Evolutionary conservation across 2,329 filamentous ascomycete genomes (phyloP), one percentile per base, ranked within the genome.

Genomic region (Neonectria sp.): DNA sequence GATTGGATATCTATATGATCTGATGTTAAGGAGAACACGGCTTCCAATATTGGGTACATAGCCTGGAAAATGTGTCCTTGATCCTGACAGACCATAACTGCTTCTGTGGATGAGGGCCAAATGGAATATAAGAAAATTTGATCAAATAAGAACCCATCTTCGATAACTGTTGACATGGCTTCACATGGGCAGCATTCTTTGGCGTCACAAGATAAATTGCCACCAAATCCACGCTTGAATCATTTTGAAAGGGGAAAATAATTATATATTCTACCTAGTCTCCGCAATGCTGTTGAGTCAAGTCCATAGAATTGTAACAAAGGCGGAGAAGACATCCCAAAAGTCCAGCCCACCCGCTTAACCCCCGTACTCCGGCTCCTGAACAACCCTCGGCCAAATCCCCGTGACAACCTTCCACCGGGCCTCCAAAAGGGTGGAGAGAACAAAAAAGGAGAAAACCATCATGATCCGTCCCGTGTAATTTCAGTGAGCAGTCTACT

Each of bases 401-500:
- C n/a, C 66, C 15, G 27, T 55, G 31, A 29, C 53, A 31, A 31
- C 33, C 48, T 37, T 45, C 35, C 48, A 53, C 55, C 31, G n/a
- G 40, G 49, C 40, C 45, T 59, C 45, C 61, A 25, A 46, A 48
- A 31, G 9, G 25, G 33, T 8, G 25, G 21, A 40, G 25, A 17
- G 33, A 49, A 56, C 52, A 33, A 63, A 52, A 40, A 51, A 31
- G 13, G 48, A 58, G 43, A 58, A 43, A 51, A 51, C 56, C 46
- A 60, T 60, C 63, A 65, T 68, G 68, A 70, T 74, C 64, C 67
- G 71, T 62, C 69, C 72, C 66, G 63, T 68, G 60, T 65, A 73
- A 75, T 60, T 67, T 72, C 73, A 78, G 77, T 76, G 78, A 71
- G 72, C 74, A 75, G 69, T 81, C 76, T 80, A 80, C 73, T 81